Conservation (phyloP, 2,329 filamentous ascomycete genomes). For the Clonostachys rhizophaga region DNA sequence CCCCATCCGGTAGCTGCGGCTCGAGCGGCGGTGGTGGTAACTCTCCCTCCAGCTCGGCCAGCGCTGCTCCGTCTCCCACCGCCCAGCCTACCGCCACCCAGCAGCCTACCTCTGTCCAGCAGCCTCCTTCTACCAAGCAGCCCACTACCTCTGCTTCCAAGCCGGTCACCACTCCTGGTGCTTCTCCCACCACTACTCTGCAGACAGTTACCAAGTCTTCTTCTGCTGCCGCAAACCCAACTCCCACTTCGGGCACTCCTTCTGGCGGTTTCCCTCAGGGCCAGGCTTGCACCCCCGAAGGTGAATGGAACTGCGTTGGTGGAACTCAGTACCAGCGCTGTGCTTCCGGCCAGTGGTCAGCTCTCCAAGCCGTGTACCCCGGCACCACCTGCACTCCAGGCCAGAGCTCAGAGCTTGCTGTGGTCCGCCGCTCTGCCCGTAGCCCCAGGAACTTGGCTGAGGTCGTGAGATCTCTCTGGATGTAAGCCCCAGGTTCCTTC, state of each 20-base stretch:
- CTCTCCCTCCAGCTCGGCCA: constrained; percentile 10
- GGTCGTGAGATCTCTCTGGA: neutral
- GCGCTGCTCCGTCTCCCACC: constrained; percentile 6
- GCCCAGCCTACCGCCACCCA: constrained; percentile 3
- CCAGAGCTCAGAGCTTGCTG: constrained; percentile 13
- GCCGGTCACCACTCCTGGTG: constrained; percentile 3
- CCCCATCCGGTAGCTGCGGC: constrained; percentile 20
- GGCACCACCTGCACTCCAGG: constrained; percentile 45
- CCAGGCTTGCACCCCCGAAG: constrained; percentile 45
- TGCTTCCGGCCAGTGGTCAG: constrained; percentile 52
- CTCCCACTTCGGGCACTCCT: constrained; percentile 2
- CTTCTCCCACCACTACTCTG: constrained; percentile 13
- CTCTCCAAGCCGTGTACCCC: constrained; percentile 38
- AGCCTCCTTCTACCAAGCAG: neutral
- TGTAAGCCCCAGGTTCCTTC: too few relatives aligned
- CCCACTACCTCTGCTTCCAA: constrained; percentile 6
- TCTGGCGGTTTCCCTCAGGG: constrained; percentile 25
- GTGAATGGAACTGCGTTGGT: constrained; percentile 53
- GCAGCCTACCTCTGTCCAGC: constrained; percentile 10
- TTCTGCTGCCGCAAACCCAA: constrained; percentile 1
- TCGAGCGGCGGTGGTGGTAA: constrained; percentile 12
- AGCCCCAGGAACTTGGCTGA: neutral
- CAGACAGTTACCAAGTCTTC: constrained; percentile 1
- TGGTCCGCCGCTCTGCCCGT: constrained; percentile 1
- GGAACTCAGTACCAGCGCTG: constrained; percentile 57